Conservation (phyloP, 2,329 filamentous ascomycete genomes). For the Amauroascus verrucosus region DNA sequence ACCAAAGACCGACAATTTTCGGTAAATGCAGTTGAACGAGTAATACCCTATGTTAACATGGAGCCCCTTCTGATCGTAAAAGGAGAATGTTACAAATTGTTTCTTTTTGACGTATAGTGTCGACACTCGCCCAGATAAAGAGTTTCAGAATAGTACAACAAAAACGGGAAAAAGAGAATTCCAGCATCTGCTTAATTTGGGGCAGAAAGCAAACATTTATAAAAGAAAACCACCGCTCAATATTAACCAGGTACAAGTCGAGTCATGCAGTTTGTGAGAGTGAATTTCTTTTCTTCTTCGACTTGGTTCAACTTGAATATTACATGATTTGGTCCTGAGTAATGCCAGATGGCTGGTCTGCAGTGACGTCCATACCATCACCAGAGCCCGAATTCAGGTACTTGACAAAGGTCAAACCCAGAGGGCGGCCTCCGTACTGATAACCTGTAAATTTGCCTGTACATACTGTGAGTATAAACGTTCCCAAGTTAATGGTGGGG, state of each 20-base stretch:
- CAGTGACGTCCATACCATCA: constrained; percentile 74
- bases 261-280: too few species aligned
- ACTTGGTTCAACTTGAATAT: constrained; percentile 15
- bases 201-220: too few species aligned
- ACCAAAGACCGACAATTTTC: too few species aligned
- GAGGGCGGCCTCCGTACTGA: constrained; percentile 88
- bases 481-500: neutral
- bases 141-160: too few species aligned
- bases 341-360: constrained; percentile 44
- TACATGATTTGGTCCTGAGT: constrained; percentile 99
- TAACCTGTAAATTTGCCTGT: constrained; percentile 91
- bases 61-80: too few species aligned
- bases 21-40: too few species aligned
- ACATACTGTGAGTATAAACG: constrained; percentile 21
- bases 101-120: too few species aligned
- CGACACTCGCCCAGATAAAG: too few species aligned
- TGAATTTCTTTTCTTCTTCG: neutral
- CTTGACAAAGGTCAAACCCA: constrained; percentile 88
- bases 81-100: neutral
- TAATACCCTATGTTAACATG: too few species aligned
- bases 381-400: constrained; percentile 62
- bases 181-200: neutral
- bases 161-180: neutral
- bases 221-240: too few species aligned
- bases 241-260: too few species aligned